Evolutionary conservation across 805 yeast species (phyloP).

Genomic region (Priceomyces castillae): DNA sequence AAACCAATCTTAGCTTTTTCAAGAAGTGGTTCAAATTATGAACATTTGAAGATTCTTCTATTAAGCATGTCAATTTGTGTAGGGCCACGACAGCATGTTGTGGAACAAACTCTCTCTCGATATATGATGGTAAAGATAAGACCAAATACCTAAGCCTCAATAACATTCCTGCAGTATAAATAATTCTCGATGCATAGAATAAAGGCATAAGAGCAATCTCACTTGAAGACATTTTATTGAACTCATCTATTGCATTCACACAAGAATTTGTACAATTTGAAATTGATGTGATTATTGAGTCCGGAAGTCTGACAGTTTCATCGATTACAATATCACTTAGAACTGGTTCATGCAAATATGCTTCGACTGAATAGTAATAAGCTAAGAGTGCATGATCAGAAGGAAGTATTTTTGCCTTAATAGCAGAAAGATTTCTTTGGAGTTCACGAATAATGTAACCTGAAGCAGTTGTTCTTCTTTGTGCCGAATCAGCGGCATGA

Average conservation of each 20-base stretch:
- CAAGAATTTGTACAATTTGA: conserved; percentile 55
- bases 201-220: conserved; percentile 57
- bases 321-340: conserved; percentile 21
- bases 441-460: conserved; percentile 47
- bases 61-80: conserved; percentile 24
- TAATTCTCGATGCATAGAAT: conserved; percentile 52
- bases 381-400: conserved; percentile 45
- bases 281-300: conserved; percentile 40
- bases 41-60: conserved; percentile 26
- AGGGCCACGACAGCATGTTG: conserved; percentile 38
- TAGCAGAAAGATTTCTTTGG: conserved; percentile 42
- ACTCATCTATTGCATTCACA: conserved; percentile 48
- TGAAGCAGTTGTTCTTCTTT: conserved; percentile 24
- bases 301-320: conserved; percentile 16
- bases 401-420: conserved; percentile 38
- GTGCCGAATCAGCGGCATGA: conserved; percentile 34
- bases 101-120: conserved; percentile 48
- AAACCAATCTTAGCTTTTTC: conserved; percentile 52
- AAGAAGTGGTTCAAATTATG: conserved; percentile 46
- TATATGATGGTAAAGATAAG: conserved; percentile 48
- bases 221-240: conserved; percentile 41
- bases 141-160: conserved; percentile 54
- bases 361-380: conserved; percentile 61
- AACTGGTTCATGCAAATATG: conserved; percentile 61
- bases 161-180: conserved; percentile 66